These are phyloP conservation scores for Mortierella sp. DNA, from an alignment of 371 early-diverging fungal species.

Conservation along the genomic window DNA sequence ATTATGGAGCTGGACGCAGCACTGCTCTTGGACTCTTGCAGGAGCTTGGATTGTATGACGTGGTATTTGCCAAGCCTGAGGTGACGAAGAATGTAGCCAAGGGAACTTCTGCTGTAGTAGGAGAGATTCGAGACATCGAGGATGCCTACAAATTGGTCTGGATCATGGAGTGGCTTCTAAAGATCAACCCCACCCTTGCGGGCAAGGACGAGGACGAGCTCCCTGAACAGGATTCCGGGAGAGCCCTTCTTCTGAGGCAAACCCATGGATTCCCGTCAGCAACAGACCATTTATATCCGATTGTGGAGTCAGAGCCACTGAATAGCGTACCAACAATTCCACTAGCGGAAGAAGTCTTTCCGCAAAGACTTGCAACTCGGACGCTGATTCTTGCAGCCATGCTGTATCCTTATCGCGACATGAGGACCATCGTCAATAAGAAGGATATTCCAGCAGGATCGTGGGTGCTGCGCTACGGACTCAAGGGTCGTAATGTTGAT, in stretches of 20 bases:
- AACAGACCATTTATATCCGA: conserved; percentile 26
- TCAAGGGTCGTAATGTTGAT: conserved; percentile 57
- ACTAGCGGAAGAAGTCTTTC: conserved; percentile 47
- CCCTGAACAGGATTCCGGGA: conserved; percentile 31
- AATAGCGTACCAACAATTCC: conserved; percentile 18
- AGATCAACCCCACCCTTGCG: conserved; percentile 13
- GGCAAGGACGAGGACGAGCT: conserved; percentile 18
- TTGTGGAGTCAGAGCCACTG: conserved; percentile 19
- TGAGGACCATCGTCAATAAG: conserved; percentile 40
- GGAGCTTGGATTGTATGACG: conserved; percentile 63
- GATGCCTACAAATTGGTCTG: conserved; percentile 60
- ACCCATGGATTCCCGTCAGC: conserved; percentile 7
- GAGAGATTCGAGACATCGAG: conserved; percentile 40
- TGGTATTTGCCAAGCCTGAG: conserved; percentile 66
- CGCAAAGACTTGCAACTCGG: conserved; percentile 42
- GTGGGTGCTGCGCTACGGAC: conserved; percentile 51
- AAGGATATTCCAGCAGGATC: conserved; percentile 34
- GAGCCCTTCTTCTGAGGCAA: conserved; percentile 29
- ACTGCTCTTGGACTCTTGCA: conserved; percentile 63
- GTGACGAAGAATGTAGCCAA: conserved; percentile 37
- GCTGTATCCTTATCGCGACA: conserved; percentile 46
- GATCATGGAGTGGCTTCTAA: conserved; percentile 60
- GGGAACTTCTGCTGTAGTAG: conserved; percentile 36
- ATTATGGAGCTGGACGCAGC: conserved; percentile 58
- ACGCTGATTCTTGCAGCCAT: conserved; percentile 55